phyloP scores from a whole-genome alignment of 2,329 filamentous ascomycete species.

The Rhinocladiella mackenziei region DNA sequence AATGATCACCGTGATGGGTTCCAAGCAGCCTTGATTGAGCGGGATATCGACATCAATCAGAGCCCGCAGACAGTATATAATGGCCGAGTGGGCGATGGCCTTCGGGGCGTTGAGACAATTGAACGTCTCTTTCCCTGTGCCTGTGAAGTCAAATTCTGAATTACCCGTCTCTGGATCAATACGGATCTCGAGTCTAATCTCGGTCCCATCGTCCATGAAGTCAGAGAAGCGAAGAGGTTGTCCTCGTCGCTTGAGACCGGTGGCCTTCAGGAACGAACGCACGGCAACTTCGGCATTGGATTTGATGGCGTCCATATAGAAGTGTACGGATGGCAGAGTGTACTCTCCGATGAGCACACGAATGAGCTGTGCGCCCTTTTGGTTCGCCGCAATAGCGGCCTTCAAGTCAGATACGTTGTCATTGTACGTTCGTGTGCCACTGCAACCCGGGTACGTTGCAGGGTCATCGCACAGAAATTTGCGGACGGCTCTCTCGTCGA shows the following conservation, averaged over 20 bases:
- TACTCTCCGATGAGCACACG: constrained; percentile 37
- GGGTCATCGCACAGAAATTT: constrained; percentile 32
- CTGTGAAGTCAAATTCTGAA: constrained; percentile 41
- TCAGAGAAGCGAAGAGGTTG: constrained; percentile 33
- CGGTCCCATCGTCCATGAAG: constrained; percentile 42
- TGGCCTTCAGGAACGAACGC: constrained; percentile 32
- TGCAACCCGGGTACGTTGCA: constrained; percentile 14
- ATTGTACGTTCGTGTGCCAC: constrained; percentile 29
- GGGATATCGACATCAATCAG: constrained; percentile 34
- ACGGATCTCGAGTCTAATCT: constrained; percentile 35
- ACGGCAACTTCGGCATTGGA: constrained; percentile 36
- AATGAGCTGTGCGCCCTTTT: constrained; percentile 39
- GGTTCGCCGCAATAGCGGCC: constrained; percentile 44
- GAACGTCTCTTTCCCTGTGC: constrained; percentile 37
- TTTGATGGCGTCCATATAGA: constrained; percentile 42
- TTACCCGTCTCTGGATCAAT: constrained; percentile 34
- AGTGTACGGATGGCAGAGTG: constrained; percentile 35
- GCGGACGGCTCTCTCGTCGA: constrained; percentile 36
- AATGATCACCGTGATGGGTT: constrained; percentile 30
- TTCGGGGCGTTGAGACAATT: constrained; percentile 38
- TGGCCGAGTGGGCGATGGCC: constrained; percentile 38
- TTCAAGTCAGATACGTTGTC: constrained; percentile 47
- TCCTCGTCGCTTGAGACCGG: constrained; percentile 21
- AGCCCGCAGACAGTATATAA: constrained; percentile 34
- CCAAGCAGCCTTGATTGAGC: constrained; percentile 34